Conservation (phyloP, 257 asterid species). For the Solanum virginianum region DNA sequence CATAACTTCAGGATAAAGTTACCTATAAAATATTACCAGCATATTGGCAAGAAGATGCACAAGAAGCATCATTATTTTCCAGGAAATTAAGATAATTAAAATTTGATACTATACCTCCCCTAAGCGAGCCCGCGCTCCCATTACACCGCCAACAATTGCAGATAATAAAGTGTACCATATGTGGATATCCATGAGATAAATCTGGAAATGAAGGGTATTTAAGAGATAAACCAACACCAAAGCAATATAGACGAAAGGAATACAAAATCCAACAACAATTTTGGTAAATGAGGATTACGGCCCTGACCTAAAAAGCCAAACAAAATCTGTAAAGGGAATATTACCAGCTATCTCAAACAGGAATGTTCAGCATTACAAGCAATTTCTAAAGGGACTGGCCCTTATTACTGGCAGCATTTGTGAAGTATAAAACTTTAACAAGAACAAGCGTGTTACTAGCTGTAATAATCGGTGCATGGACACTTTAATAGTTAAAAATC, state of each 20-base stretch:
- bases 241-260: not conserved
- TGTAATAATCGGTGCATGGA: not conserved
- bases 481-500: not conserved
- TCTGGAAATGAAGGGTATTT: conserved; percentile 28
- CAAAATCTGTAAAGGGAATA: not conserved
- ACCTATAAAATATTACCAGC: not conserved
- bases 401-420: not conserved
- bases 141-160: conserved; percentile 94
- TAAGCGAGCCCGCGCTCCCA: conserved; percentile 90
- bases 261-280: not conserved
- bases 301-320: not conserved
- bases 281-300: not conserved
- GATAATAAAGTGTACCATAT: conserved; percentile 86
- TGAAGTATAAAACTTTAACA: not conserved
- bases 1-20: not conserved
- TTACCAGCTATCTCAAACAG: not conserved
- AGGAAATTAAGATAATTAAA: not conserved
- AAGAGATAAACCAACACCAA: not conserved
- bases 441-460: not conserved
- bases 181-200: conserved; percentile 92
- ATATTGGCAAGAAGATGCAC: not conserved
- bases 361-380: not conserved
- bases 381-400: not conserved
- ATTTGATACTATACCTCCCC: conserved; percentile 62
- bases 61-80: not conserved